Evolutionary conservation across 345 rosid genomes (phyloP), one percentile per base, ranked within the genome.

Genomic region (Linum usitatissimum): DNA sequence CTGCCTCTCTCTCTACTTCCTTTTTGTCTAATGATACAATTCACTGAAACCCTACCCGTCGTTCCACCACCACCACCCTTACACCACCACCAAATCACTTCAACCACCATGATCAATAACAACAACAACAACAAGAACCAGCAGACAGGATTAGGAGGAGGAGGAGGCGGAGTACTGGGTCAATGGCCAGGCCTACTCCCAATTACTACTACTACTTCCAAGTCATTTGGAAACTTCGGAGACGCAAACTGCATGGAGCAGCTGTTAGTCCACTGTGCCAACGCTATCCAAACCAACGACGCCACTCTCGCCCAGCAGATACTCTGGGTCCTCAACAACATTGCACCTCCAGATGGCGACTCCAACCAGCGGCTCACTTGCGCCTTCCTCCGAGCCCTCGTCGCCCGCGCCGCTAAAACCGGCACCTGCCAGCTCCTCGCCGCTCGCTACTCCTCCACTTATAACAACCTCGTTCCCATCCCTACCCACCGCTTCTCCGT

Each of bases 161-260:
- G 28, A 23, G 28, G 28, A 23, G 28, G 28, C 1, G 28, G 28
- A 23, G 28, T 23, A 23, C 28, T 23, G 28, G 2, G 28, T 23
- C 28, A 88, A 53, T 83, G 91, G 91, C 82, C 95, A 17, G 86
- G 88, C 10, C 48, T 40, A 9, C 80, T 85, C 69, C 85, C 78
- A 0, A 23, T 23, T 23, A 23, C 28, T 23, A 23, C 28, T 23
- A 23, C 28, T 23, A 57, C 81, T 5, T 80, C 89, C 30, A 88
- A 78, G 62, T 75, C 79, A 6, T 67, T 73, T 15, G 76, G 75
- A 6, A 73, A 77, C 62, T 80, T 83, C 42, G 87, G 85, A 3
- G 95, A 92, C 67, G 87, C 95, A 17, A 85, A 78, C 68, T 80
- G 89, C 81, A 86, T 89, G 95, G 96, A 92, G 69, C 90, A 85